Conservation (phyloP, 179 eudicot genomes). For the Carnegiea gigantea region DNA sequence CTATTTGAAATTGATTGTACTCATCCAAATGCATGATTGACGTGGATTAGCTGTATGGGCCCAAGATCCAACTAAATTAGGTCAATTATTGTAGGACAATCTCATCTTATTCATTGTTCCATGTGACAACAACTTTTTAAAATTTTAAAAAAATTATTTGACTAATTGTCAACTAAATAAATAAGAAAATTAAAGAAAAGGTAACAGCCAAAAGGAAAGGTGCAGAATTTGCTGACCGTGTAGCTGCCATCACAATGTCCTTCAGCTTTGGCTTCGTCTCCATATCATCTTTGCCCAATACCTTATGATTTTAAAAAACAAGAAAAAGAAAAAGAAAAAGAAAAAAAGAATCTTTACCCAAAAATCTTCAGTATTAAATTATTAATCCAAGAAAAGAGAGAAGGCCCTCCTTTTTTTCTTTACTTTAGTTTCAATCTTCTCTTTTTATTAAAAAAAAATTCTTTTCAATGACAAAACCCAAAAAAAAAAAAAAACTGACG, state of each 20-base stretch:
- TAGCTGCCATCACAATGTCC: slow-evolving; percentile 64
- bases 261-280: slow-evolving; percentile 52
- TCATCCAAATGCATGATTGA: not conserved
- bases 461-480: no score
- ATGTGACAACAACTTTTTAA: not conserved
- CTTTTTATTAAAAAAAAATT: no score
- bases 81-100: not conserved
- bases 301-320: slow-evolving; percentile 32
- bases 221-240: slow-evolving; percentile 44
- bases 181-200: not conserved
- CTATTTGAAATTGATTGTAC: no score
- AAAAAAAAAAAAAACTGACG: no score
- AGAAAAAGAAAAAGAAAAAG: not conserved
- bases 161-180: not conserved
- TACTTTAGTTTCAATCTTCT: no score
- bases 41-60: not conserved
- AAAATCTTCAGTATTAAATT: no score
- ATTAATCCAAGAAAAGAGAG: not conserved
- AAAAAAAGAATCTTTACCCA: no score
- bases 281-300: slow-evolving; percentile 49
- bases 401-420: not conserved
- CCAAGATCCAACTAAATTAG: slow-evolving; percentile 8
- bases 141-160: no score
- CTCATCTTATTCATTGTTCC: not conserved
- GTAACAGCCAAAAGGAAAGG: not conserved